A percentile compares a stretch with the other conserved stretches of the same genome.
phyloP scores from a whole-genome alignment of 371 early-diverging fungal genomes.

The Saksenaea vasiformis region DNA sequence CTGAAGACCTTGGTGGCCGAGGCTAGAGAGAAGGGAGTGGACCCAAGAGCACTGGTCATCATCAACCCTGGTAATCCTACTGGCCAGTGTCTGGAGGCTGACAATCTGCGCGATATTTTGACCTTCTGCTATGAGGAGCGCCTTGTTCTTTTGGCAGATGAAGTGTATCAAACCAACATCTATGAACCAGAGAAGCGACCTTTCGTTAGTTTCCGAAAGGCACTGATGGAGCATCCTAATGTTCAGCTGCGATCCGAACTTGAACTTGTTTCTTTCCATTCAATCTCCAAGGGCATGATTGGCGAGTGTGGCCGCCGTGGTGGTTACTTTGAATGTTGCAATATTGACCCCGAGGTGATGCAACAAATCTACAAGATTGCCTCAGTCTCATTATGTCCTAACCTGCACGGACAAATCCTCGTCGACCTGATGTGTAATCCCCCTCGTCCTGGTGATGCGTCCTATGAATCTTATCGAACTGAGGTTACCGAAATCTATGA shows the following conservation, averaged over 20 bases:
- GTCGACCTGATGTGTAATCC: conserved; percentile 95
- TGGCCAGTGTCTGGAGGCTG: conserved; percentile 83
- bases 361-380: conserved; percentile 93
- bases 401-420: conserved; percentile 82
- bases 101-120: conserved; percentile 87
- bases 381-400: conserved; percentile 91
- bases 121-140: conserved; percentile 82
- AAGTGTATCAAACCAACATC: conserved; percentile 97
- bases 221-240: conserved; percentile 44
- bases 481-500: conserved; percentile 81
- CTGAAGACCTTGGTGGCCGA: conserved; percentile 62
- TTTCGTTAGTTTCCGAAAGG: conserved; percentile 95
- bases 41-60: conserved; percentile 93
- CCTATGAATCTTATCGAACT: conserved; percentile 72
- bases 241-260: not conserved
- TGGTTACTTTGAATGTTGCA: conserved; percentile 95
- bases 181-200: conserved; percentile 81
- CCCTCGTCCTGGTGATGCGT: conserved; percentile 78
- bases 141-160: conserved; percentile 92
- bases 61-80: conserved; percentile 99
- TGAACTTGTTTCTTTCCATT: conserved; percentile 96
- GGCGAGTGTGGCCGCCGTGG: conserved; percentile 99
- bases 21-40: conserved; percentile 73
- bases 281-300: conserved; percentile 96
- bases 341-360: conserved; percentile 72